Evolutionary conservation across 2,329 filamentous ascomycete species (phyloP).

Genomic region (Aspergillus hortae): DNA sequence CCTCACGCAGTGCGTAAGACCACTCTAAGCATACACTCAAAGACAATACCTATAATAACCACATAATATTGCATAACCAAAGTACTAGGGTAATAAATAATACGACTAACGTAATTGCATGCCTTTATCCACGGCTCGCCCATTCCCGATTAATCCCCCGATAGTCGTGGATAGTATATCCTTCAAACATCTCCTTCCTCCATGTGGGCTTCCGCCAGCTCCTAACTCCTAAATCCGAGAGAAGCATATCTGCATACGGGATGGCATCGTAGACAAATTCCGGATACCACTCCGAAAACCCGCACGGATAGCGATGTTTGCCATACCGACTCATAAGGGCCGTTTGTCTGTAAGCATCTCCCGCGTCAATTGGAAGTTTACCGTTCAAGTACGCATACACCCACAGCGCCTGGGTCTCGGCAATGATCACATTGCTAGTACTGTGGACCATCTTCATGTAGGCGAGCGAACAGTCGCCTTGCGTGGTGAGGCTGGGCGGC

Average conservation of each 20-base stretch:
- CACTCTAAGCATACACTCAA: no score
- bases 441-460: neutral
- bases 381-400: neutral
- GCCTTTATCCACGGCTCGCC: neutral
- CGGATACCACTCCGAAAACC: neutral
- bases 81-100: no score
- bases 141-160: neutral
- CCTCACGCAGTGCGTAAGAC: no score
- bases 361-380: neutral
- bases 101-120: no score
- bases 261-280: slow-evolving; percentile 1
- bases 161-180: slow-evolving; percentile 17
- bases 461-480: neutral
- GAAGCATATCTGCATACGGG: slow-evolving; percentile 1
- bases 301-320: slow-evolving; percentile 1
- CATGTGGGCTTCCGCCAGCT: neutral
- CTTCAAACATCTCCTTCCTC: neutral
- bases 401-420: neutral
- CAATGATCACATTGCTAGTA: neutral
- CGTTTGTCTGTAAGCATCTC: neutral
- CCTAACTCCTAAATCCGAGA: neutral
- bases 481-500: neutral
- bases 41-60: no score
- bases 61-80: no score
- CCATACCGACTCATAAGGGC: neutral